Base-by-base conservation (phyloP, 2,329 filamentous ascomycete species). In the Colletotrichum incanum region DNA sequence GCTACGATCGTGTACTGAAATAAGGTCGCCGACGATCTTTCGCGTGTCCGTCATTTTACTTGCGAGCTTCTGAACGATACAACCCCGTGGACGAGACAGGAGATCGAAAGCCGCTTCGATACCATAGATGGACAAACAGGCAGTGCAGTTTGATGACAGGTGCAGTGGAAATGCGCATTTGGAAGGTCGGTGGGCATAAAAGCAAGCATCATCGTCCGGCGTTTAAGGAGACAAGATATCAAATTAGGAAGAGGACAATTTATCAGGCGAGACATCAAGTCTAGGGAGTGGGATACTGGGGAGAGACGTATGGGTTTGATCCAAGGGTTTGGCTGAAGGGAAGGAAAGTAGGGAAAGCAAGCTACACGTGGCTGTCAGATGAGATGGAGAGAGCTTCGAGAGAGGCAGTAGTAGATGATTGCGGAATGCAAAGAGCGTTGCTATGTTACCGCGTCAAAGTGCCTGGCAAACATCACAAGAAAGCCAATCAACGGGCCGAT, bases 1-100 rank as follows among this genome's bases (percentile, higher is more conserved):
- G 84, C 8, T 99, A 95, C 79, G 95, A 98, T 75, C 87, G 92
- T 64, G 95, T 98, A 50, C 81, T 94, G 78, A 92, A 91, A 83
- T 94, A 85, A 45, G 41, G 16, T 20, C 28, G 12, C 8, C 28
- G 55, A 16, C 23, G 39, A 20, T 16, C 23, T 37, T 37, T 41
- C 14, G 7, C 20, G 20, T 4, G 62, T 26, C 49, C 31, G 50
- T 28, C 18, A 41, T 47, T 26, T 11, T 26, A 16, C 45, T 11
- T 50, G 43, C 16, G 43, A 52, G 7, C 26, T 55, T 20, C 23
- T 47, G 12, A 31, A 59, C 61, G 41, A 43, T 16, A 45, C 26
- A 39, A 26, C n/a, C 18, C 9, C 41, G n/a, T 41, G 49, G n/a
- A 26, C n/a, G 47, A 56, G 20, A 39, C 39, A 43, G 28, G 41